Conservation (phyloP, 768 basidiomycete species). For the Leccinum barrowsii region DNA sequence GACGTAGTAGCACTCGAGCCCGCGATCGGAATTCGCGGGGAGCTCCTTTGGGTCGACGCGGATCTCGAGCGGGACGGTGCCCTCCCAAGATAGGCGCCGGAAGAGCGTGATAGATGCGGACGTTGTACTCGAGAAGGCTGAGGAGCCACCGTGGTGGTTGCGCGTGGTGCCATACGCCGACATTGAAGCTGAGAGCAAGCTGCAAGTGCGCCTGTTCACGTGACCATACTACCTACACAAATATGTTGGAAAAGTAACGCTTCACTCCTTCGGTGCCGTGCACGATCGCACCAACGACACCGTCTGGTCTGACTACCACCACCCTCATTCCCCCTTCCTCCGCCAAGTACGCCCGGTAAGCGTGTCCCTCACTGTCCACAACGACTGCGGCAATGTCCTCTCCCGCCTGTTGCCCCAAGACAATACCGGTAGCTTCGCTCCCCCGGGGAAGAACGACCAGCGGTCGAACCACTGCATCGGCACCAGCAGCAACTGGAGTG, state of each 20-base stretch:
- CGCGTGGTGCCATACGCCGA: conserved; percentile 52
- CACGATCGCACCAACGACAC: conserved; percentile 9
- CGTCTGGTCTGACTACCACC: not conserved
- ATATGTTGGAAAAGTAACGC: not conserved
- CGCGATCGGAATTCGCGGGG: conserved; percentile 85
- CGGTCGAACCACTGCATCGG: not conserved
- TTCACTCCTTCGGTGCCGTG: not conserved
- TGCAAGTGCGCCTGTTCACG: not conserved
- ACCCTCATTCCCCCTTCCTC: not conserved
- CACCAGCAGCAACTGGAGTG: not conserved
- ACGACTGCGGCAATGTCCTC: not conserved
- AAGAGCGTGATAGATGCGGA: conserved; percentile 77
- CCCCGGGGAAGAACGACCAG: not conserved
- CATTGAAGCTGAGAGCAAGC: conserved; percentile 30
- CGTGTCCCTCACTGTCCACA: not conserved
- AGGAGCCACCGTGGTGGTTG: conserved; percentile 44
- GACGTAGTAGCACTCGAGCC: conserved; percentile 85
- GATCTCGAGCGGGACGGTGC: conserved; percentile 85
- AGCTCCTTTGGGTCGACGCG: conserved; percentile 86
- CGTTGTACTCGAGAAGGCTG: conserved; percentile 41
- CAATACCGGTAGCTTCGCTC: not conserved
- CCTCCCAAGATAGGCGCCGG: conserved; percentile 86
- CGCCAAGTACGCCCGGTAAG: not conserved
- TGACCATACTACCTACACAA: conserved; percentile 11
- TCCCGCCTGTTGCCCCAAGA: not conserved